Percentiles rank a stretch among this genome's conserved stretches.
These are phyloP conservation scores for Metschnikowia koreensis DNA, from an alignment of 805 yeast genomes.

Conservation along the genomic window DNA sequence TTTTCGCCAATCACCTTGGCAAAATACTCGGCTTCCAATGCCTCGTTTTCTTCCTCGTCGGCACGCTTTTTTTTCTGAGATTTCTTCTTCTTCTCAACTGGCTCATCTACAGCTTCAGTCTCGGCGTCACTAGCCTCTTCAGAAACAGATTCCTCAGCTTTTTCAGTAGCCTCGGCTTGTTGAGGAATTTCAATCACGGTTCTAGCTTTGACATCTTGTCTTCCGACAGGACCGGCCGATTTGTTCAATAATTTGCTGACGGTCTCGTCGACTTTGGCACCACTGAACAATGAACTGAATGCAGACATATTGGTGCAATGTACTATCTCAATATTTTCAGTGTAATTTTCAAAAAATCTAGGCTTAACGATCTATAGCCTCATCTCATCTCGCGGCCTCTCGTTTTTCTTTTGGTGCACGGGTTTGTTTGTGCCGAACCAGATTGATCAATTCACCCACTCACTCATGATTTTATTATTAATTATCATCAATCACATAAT, in stretches of 20 bases:
- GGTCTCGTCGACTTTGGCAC: slow-evolving; percentile 26
- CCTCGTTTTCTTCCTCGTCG: slow-evolving; percentile 12
- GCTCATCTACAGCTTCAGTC: not conserved
- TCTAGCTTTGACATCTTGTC: slow-evolving; percentile 29
- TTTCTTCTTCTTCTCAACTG: slow-evolving; percentile 1
- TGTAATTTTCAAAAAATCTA: not conserved
- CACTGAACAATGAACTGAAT: slow-evolving; percentile 35
- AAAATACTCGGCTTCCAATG: slow-evolving; percentile 12
- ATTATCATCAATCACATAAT: too few relatives aligned
- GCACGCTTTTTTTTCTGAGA: not conserved
- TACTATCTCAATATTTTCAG: not conserved
- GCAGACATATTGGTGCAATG: slow-evolving; percentile 28
- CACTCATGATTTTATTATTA: too few relatives aligned
- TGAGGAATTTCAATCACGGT: slow-evolving; percentile 29
- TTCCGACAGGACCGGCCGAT: slow-evolving; percentile 47
- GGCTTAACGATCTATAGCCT: not conserved
- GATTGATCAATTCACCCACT: not conserved
- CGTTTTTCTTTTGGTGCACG: slow-evolving; percentile 11
- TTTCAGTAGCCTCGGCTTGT: slow-evolving; percentile 7
- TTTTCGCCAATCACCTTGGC: slow-evolving; percentile 17
- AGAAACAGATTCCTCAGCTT: slow-evolving; percentile 15
- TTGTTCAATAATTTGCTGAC: slow-evolving; percentile 32
- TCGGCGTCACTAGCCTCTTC: slow-evolving; percentile 6
- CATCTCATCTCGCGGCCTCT: slow-evolving; percentile 7
- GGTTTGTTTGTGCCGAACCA: slow-evolving; percentile 3